phyloP scores from a whole-genome alignment of 2,329 filamentous ascomycete genomes.

The Alternaria sp. region DNA sequence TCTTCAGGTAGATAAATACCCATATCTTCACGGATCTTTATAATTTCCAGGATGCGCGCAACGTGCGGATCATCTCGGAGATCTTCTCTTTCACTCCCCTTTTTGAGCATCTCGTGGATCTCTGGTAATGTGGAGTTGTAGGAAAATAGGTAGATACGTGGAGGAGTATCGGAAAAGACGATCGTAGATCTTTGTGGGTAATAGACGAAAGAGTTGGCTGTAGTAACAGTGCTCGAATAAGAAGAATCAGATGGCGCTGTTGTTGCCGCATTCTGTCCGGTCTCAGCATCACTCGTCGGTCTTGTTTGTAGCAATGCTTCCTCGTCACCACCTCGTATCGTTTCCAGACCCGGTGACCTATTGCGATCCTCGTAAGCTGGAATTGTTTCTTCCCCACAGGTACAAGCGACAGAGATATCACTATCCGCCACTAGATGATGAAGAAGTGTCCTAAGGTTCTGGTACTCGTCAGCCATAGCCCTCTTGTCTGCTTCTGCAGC shows the following conservation, averaged over 20 bases:
- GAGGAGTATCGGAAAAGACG: slow-evolving; percentile 1
- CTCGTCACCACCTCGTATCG: neutral
- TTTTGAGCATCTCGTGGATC: slow-evolving; percentile 18
- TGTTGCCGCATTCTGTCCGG: neutral
- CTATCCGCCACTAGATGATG: neutral
- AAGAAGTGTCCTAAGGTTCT: neutral
- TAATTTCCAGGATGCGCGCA: slow-evolving; percentile 20
- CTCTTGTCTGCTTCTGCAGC: slow-evolving; percentile 1
- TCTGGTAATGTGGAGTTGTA: slow-evolving; percentile 19
- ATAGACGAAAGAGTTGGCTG: neutral
- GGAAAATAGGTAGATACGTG: slow-evolving; percentile 25
- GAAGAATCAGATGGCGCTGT: too few species aligned
- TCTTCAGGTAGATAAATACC: slow-evolving; percentile 21
- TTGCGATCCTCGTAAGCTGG: too few species aligned
- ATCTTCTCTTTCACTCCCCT: neutral
- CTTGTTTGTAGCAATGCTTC: neutral
- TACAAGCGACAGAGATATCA: neutral
- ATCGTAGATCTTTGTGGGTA: slow-evolving; percentile 1
- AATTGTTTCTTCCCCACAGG: neutral
- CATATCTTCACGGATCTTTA: slow-evolving; percentile 20
- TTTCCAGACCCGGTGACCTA: neutral
- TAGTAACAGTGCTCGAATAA: too few species aligned
- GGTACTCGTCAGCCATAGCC: neutral
- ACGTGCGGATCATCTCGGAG: slow-evolving; percentile 4
- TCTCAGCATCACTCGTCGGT: neutral